Percentiles rank a stretch among this genome's conserved stretches.
Conservation (phyloP, 352 stramenopile species). For the Phytophthora nicotianae region DNA sequence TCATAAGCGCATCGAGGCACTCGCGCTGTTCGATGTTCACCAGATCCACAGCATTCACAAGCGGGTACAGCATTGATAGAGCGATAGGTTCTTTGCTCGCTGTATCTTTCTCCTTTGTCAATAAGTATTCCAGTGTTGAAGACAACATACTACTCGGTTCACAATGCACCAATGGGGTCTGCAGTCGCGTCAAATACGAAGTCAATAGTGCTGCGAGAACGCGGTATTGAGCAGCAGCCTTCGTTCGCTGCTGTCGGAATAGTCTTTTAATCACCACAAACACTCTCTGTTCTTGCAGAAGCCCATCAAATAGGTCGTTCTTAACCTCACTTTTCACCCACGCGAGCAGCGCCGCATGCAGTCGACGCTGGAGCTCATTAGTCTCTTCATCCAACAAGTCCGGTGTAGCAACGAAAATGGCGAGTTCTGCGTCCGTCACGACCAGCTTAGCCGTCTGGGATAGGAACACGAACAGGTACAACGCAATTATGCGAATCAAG, state of each 20-base stretch:
- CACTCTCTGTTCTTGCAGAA: conserved; percentile 57
- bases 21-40: conserved; percentile 73
- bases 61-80: conserved; percentile 58
- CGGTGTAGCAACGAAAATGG: conserved; percentile 22
- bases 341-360: conserved; percentile 46
- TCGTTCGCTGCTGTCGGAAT: conserved; percentile 53
- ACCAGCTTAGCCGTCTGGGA: conserved; percentile 40
- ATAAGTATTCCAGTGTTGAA: conserved; percentile 71
- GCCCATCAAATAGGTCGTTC: conserved; percentile 67
- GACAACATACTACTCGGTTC: conserved; percentile 53
- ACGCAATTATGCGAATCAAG: conserved; percentile 61
- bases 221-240: conserved; percentile 38
- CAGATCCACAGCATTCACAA: conserved; percentile 75
- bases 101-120: conserved; percentile 33
- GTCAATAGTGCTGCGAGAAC: conserved; percentile 51
- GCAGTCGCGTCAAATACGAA: conserved; percentile 48
- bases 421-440: conserved; percentile 46
- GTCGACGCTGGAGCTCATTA: conserved; percentile 31
- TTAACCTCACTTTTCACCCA: conserved; percentile 54
- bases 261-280: conserved; percentile 57
- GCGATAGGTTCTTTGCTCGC: conserved; percentile 31
- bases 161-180: conserved; percentile 58
- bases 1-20: conserved; percentile 71
- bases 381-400: conserved; percentile 42
- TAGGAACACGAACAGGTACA: conserved; percentile 67